Evolutionary conservation across 768 basidiomycete genomes (phyloP).

Genomic region (Suillus subalutaceus): DNA sequence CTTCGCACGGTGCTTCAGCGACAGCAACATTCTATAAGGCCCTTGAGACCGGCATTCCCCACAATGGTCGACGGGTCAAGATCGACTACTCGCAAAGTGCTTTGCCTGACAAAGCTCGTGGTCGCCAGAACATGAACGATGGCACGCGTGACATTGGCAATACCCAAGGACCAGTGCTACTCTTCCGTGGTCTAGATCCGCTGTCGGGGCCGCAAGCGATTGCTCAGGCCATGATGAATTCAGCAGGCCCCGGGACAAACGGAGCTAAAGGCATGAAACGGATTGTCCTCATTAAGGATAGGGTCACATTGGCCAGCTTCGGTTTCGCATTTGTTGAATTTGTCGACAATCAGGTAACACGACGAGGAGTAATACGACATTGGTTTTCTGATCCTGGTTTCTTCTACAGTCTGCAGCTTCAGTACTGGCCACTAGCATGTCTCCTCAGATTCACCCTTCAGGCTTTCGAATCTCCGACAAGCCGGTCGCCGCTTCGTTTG

Average conservation of each 20-base stretch:
- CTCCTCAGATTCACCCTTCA: conserved; percentile 83
- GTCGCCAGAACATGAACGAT: conserved; percentile 77
- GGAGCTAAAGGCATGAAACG: conserved; percentile 88
- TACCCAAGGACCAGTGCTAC: conserved; percentile 75
- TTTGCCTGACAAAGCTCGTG: conserved; percentile 65
- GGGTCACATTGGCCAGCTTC: conserved; percentile 83
- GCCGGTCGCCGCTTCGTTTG: conserved; percentile 91
- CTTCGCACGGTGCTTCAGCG: conserved; percentile 83
- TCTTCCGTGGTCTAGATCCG: conserved; percentile 90
- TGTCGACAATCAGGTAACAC: conserved; percentile 71
- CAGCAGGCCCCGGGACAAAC: conserved; percentile 75
- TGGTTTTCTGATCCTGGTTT: conserved; percentile 15
- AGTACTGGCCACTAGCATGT: conserved; percentile 86
- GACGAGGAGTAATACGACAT: background rate
- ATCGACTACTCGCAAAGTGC: conserved; percentile 95
- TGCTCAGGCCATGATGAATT: conserved; percentile 77
- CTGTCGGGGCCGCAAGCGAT: conserved; percentile 89
- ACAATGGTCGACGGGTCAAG: conserved; percentile 86
- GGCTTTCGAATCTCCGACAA: conserved; percentile 91
- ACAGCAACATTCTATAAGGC: conserved; percentile 73
- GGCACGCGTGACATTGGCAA: conserved; percentile 96
- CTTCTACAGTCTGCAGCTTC: conserved; percentile 71
- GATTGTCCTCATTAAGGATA: conserved; percentile 88
- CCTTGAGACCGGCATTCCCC: conserved; percentile 67
- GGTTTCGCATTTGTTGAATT: conserved; percentile 97